phyloP scores from a whole-genome alignment of 2,329 filamentous ascomycete species.

The Colletotrichum musae region DNA sequence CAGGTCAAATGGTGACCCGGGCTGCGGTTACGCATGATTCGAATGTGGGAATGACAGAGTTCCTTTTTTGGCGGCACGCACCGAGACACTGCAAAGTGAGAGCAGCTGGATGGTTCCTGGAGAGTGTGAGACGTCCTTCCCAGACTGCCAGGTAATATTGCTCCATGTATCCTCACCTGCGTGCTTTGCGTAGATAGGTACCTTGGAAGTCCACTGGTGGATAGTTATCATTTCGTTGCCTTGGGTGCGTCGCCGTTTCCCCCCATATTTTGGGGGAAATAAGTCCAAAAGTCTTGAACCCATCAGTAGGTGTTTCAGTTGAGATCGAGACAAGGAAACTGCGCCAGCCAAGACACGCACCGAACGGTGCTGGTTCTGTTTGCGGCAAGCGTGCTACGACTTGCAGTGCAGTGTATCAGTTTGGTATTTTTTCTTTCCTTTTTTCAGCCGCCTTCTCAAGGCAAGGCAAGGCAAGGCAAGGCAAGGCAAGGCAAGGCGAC shows the following conservation, averaged over 20 bases:
- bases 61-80: slow-evolving; percentile 11
- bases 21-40: too few relatives aligned
- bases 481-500: too few relatives aligned
- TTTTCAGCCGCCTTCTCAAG: slow-evolving; percentile 5
- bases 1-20: too few relatives aligned
- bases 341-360: slow-evolving; percentile 20
- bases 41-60: slow-evolving; percentile 13
- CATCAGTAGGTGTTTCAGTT: slow-evolving; percentile 27
- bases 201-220: too few relatives aligned
- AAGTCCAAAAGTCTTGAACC: neutral
- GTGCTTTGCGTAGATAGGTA: too few relatives aligned
- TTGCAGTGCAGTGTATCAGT: slow-evolving; percentile 9
- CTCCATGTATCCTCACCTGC: neutral
- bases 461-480: neutral
- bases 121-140: neutral
- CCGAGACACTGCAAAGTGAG: slow-evolving; percentile 10
- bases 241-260: neutral
- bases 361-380: slow-evolving; percentile 22
- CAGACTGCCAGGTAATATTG: neutral
- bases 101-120: neutral
- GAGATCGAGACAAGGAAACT: slow-evolving; percentile 26
- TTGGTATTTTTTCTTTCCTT: neutral
- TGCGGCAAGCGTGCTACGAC: slow-evolving; percentile 17
- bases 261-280: neutral
- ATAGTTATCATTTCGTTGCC: too few relatives aligned